Evolutionary conservation across 2,329 filamentous ascomycete genomes (phyloP).

Genomic region (Colletotrichum lindemuthianum): DNA sequence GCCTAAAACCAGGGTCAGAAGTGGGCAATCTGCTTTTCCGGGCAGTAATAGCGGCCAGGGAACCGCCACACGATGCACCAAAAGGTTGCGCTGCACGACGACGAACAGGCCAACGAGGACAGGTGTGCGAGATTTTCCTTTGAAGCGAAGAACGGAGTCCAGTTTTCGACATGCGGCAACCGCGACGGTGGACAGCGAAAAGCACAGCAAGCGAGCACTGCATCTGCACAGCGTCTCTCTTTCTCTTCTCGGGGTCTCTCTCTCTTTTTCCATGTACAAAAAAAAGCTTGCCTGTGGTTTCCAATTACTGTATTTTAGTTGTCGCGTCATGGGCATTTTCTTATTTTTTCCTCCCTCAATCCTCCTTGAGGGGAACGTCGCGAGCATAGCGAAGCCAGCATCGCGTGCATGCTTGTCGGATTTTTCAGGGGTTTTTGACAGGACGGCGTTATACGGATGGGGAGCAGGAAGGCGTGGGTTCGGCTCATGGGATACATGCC

Average conservation of each 20-base stretch:
- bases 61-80: too few species aligned
- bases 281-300: background rate
- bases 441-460: slow-evolving; percentile 4
- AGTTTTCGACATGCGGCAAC: slow-evolving; percentile 1
- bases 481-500: background rate
- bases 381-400: slow-evolving; percentile 30
- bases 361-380: background rate
- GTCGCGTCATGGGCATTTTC: background rate
- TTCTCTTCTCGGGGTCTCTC: background rate
- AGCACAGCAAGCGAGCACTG: slow-evolving; percentile 34
- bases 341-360: background rate
- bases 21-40: too few species aligned
- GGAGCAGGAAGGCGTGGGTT: slow-evolving; percentile 7
- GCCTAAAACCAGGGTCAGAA: too few species aligned
- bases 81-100: too few species aligned
- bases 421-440: background rate
- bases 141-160: background rate
- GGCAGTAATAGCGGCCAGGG: too few species aligned
- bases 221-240: slow-evolving; percentile 3
- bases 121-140: background rate
- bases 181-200: background rate
- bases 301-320: background rate
- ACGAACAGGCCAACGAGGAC: too few species aligned
- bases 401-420: slow-evolving; percentile 2
- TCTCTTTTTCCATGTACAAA: background rate